Percentiles rank a stretch among this genome's conserved stretches.
phyloP scores from a whole-genome alignment of 2,329 filamentous ascomycete species.

The Xylariaceae sp. region DNA sequence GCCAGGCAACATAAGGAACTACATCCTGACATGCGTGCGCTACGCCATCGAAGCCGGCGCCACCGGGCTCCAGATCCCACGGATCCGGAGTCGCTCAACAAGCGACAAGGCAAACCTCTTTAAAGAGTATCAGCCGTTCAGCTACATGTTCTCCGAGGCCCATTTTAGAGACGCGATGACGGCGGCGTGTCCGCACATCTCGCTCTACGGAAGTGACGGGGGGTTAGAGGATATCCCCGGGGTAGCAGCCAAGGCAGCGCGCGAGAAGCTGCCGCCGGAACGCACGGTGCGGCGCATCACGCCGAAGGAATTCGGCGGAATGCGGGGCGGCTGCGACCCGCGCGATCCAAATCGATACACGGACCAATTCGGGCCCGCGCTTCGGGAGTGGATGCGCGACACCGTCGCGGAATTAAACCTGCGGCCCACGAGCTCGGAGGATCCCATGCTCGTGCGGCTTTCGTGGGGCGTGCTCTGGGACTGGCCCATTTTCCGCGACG shows the following conservation, averaged over 20 bases:
- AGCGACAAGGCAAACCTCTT: slow-evolving; percentile 48
- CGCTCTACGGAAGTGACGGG: slow-evolving; percentile 41
- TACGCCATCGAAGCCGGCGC: slow-evolving; percentile 56
- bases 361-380: slow-evolving; percentile 44
- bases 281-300: slow-evolving; percentile 46
- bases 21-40: slow-evolving; percentile 56
- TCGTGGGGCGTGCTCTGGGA: slow-evolving; percentile 53
- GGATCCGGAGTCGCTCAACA: slow-evolving; percentile 49
- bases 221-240: slow-evolving; percentile 47
- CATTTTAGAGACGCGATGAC: slow-evolving; percentile 49
- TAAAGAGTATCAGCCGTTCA: slow-evolving; percentile 44
- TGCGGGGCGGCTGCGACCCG: slow-evolving; percentile 46
- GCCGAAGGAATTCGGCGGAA: slow-evolving; percentile 46
- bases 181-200: slow-evolving; percentile 49
- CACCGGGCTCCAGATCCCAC: slow-evolving; percentile 51
- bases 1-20: slow-evolving; percentile 58
- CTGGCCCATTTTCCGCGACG: slow-evolving; percentile 53
- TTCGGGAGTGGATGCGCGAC: slow-evolving; percentile 40
- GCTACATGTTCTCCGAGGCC: slow-evolving; percentile 53
- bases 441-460: slow-evolving; percentile 47
- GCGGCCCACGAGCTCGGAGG: slow-evolving; percentile 25
- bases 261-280: slow-evolving; percentile 27
- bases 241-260: slow-evolving; percentile 38
- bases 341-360: slow-evolving; percentile 49
- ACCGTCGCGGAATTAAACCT: slow-evolving; percentile 29